phyloP scores from a whole-genome alignment of 805 yeast species.

The Metschnikowia borealis region DNA sequence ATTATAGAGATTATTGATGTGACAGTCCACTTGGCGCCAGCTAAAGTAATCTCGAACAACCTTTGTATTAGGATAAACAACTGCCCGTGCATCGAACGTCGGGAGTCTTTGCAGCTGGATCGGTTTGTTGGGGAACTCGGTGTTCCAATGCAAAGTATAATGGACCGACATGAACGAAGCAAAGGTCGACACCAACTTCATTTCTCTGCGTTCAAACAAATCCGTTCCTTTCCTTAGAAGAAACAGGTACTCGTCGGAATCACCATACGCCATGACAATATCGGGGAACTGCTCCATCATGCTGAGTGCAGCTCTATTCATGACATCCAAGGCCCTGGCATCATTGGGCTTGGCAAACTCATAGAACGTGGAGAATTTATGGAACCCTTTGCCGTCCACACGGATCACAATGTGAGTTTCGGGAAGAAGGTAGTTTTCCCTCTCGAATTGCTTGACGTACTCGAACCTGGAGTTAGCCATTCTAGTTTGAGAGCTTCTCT shows the following conservation, averaged over 20 bases:
- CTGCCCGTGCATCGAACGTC: slow-evolving; percentile 88
- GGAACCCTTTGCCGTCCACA: slow-evolving; percentile 93
- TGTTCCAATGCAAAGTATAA: slow-evolving; percentile 66
- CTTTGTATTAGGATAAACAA: slow-evolving; percentile 65
- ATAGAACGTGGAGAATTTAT: slow-evolving; percentile 71
- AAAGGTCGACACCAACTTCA: slow-evolving; percentile 76
- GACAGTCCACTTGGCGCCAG: slow-evolving; percentile 97
- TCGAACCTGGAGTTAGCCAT: slow-evolving; percentile 86
- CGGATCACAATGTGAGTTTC: slow-evolving; percentile 79
- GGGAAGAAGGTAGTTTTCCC: slow-evolving; percentile 67
- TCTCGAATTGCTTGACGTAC: slow-evolving; percentile 80
- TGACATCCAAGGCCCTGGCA: slow-evolving; percentile 62
- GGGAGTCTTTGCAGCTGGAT: slow-evolving; percentile 60
- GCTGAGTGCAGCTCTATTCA: slow-evolving; percentile 75
- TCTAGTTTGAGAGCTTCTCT: slow-evolving; percentile 17
- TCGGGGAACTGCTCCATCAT: slow-evolving; percentile 68
- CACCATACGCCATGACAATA: slow-evolving; percentile 81
- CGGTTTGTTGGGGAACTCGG: slow-evolving; percentile 48
- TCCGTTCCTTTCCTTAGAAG: slow-evolving; percentile 59
- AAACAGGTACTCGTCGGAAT: slow-evolving; percentile 91
- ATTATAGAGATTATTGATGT: slow-evolving; percentile 90
- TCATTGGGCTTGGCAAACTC: slow-evolving; percentile 88
- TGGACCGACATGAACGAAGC: slow-evolving; percentile 77
- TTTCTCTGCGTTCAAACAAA: slow-evolving; percentile 77
- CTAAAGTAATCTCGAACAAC: slow-evolving; percentile 74